Evolutionary conservation across 1,284 basidiomycete species (phyloP).

Genomic region (Cerrena zonata): DNA sequence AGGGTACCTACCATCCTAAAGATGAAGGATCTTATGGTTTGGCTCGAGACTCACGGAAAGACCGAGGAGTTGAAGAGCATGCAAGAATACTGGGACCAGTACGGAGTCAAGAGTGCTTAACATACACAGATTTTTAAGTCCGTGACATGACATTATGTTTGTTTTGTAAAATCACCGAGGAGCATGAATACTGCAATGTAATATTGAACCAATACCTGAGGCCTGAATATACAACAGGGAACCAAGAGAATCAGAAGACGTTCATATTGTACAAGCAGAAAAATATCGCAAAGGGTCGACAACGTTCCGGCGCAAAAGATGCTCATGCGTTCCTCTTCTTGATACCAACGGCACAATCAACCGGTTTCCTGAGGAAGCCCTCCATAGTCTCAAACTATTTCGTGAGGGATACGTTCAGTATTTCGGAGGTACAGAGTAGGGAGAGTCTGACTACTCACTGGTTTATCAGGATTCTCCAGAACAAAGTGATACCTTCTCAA

Average conservation of each 20-base stretch:
- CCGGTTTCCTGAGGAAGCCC: constrained; percentile 75
- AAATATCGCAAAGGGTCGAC: no score
- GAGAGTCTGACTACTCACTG: constrained; percentile 36
- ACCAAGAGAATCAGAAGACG: no score
- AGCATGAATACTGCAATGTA: no score
- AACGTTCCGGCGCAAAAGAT: neutral
- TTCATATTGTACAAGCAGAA: no score
- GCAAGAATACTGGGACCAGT: constrained; percentile 76
- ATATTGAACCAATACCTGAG: no score
- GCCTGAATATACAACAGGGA: no score
- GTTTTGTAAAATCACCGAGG: no score
- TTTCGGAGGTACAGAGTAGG: neutral
- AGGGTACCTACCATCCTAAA: constrained; percentile 73
- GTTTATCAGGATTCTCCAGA: constrained; percentile 49
- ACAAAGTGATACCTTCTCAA: constrained; percentile 69
- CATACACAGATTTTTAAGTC: no score
- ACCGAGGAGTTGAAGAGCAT: constrained; percentile 68
- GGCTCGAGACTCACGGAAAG: constrained; percentile 68
- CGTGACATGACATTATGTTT: no score
- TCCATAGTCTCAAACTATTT: constrained; percentile 61
- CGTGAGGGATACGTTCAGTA: neutral
- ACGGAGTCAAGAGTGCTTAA: constrained; percentile 52
- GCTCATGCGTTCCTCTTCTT: constrained; percentile 42
- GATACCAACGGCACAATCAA: constrained; percentile 62
- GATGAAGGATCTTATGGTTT: constrained; percentile 82